These are phyloP conservation scores for Phytophthora sansomeana DNA, from an alignment of 352 stramenopile genomes.

Conservation along the genomic window DNA sequence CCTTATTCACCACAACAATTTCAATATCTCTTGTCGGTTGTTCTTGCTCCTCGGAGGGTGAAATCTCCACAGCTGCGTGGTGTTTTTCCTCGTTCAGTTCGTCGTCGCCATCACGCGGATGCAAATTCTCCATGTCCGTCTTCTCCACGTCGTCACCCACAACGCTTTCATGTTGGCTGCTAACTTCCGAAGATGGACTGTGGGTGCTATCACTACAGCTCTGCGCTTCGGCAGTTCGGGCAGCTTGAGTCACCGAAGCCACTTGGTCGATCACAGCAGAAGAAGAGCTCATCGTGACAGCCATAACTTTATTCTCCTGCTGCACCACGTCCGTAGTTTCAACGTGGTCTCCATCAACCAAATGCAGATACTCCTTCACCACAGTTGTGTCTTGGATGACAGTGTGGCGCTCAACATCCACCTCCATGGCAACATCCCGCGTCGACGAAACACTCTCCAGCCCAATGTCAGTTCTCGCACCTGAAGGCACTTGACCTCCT, in stretches of 20 bases:
- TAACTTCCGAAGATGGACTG: neutral
- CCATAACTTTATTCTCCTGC: neutral
- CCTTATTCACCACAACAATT: neutral
- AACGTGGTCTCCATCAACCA: neutral
- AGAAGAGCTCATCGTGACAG: neutral
- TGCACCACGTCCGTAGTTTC: neutral
- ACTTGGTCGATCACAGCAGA: conserved; percentile 3
- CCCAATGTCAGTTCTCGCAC: neutral
- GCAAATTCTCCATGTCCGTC: neutral
- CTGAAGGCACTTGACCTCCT: neutral
- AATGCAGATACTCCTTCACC: conserved; percentile 10
- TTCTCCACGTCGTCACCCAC: neutral
- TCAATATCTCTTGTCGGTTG: neutral
- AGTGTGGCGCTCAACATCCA: conserved; percentile 11
- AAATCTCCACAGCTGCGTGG: neutral
- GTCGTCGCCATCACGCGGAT: neutral
- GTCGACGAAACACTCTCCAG: neutral
- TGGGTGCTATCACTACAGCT: neutral
- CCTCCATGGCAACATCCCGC: neutral
- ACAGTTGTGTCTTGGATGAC: conserved; percentile 17
- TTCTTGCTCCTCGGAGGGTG: neutral
- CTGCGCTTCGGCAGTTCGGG: neutral
- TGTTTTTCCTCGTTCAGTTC: neutral
- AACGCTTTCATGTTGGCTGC: neutral
- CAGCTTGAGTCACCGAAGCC: conserved; percentile 1